These are phyloP conservation scores for Fusarium scirpi DNA, from an alignment of 2,329 filamentous ascomycete genomes.

Conservation along the genomic window DNA sequence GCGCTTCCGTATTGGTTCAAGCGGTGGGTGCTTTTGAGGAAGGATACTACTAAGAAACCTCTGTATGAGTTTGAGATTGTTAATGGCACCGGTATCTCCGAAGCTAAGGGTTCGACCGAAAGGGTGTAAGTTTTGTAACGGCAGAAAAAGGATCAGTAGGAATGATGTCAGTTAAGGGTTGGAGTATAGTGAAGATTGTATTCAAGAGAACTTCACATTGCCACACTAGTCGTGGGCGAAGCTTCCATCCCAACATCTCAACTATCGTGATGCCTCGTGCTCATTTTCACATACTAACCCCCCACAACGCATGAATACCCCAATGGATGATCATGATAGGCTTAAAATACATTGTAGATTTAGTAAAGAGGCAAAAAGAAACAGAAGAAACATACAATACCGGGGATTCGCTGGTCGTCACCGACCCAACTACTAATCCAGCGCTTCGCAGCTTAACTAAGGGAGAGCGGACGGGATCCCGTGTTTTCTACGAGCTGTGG, in stretches of 20 bases:
- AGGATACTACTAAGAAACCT: slow-evolving; percentile 47
- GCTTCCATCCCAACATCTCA: neutral
- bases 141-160: neutral
- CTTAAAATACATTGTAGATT: neutral
- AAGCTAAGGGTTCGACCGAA: neutral
- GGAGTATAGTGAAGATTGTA: neutral
- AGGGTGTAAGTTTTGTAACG: neutral
- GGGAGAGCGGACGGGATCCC: slow-evolving; percentile 3
- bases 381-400: neutral
- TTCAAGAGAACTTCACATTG: neutral
- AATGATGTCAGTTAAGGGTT: neutral
- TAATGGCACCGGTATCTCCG: too few species aligned
- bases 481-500: neutral
- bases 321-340: neutral
- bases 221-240: neutral
- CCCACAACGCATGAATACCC: neutral
- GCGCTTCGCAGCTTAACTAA: neutral
- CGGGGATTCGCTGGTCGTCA: neutral
- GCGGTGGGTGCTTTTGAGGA: slow-evolving; percentile 47
- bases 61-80: slow-evolving; percentile 44
- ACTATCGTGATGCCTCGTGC: neutral
- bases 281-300: fast-evolving
- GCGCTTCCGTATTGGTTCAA: slow-evolving; percentile 52
- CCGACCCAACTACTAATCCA: neutral
- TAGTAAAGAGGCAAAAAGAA: neutral